Conservation (phyloP, 352 stramenopile genomes). For the Phytophthora podocarpi region DNA sequence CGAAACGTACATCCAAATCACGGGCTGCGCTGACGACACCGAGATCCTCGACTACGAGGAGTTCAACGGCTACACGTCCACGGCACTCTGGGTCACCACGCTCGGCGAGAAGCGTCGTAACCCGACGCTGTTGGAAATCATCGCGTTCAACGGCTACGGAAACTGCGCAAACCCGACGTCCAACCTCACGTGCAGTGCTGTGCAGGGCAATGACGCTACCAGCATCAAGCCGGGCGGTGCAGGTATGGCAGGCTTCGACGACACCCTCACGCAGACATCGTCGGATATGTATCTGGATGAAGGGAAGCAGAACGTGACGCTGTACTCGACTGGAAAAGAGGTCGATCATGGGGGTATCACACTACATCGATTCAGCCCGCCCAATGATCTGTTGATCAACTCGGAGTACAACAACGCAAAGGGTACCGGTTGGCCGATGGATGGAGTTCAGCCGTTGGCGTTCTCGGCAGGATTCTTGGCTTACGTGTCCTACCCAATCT, state of each 20-base stretch:
- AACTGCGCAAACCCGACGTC: constrained; percentile 52
- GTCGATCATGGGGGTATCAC: constrained; percentile 49
- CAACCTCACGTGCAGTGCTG: constrained; percentile 58
- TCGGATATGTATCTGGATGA: constrained; percentile 49
- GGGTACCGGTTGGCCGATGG: constrained; percentile 60
- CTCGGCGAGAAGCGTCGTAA: constrained; percentile 57
- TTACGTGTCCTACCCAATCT: constrained; percentile 72
- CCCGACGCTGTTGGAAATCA: constrained; percentile 61
- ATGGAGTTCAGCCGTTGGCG: constrained; percentile 66
- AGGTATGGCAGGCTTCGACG: constrained; percentile 47
- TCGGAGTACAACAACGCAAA: constrained; percentile 33
- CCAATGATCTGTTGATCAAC: constrained; percentile 41
- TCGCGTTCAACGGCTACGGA: constrained; percentile 52
- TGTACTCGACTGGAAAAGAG: constrained; percentile 44
- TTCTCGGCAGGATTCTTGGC: constrained; percentile 69
- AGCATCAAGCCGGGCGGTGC: constrained; percentile 41
- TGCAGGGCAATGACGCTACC: constrained; percentile 51
- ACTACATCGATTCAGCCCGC: constrained; percentile 50
- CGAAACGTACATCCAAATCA: constrained; percentile 54
- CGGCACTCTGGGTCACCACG: constrained; percentile 54
- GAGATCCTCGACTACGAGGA: constrained; percentile 63
- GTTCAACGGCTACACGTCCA: constrained; percentile 54
- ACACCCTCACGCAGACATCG: constrained; percentile 21
- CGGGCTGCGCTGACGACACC: constrained; percentile 59
- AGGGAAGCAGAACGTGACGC: constrained; percentile 55